Evolutionary conservation across 1,284 basidiomycete genomes (phyloP).

Genomic region (Lentinula novae-zelandiae): DNA sequence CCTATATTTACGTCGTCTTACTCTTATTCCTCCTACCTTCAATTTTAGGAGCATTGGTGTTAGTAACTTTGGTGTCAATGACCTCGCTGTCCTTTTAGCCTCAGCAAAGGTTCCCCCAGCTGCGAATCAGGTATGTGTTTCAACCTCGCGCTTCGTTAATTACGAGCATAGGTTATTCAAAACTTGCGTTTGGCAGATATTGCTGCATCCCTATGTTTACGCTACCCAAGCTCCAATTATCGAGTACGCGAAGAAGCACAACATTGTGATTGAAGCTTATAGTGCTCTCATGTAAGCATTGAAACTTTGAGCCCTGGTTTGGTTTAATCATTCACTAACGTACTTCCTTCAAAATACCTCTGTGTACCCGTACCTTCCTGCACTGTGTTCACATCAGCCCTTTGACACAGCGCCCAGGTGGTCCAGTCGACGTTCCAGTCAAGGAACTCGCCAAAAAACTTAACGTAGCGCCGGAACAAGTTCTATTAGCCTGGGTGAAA

Average conservation of each 20-base stretch:
- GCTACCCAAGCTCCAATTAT: slow-evolving; percentile 50
- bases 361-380: no score
- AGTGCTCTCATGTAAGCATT: slow-evolving; percentile 52
- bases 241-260: slow-evolving; percentile 51
- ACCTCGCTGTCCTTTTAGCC: slow-evolving; percentile 53
- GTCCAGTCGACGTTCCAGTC: slow-evolving; percentile 64
- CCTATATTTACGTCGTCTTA: background rate
- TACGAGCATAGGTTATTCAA: background rate
- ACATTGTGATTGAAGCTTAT: slow-evolving; percentile 70
- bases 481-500: slow-evolving; percentile 66
- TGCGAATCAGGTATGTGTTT: slow-evolving; percentile 59
- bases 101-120: slow-evolving; percentile 58
- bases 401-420: slow-evolving; percentile 57
- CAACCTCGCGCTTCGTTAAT: background rate
- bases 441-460: slow-evolving; percentile 51
- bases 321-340: no score
- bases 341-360: no score
- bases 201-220: slow-evolving; percentile 71
- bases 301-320: background rate
- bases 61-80: slow-evolving; percentile 61
- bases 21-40: no score
- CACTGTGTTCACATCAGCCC: slow-evolving; percentile 36
- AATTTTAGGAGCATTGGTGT: slow-evolving; percentile 66
- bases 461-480: slow-evolving; percentile 58
- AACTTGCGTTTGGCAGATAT: slow-evolving; percentile 36